Percentiles rank a stretch among this genome's conserved stretches.
These are phyloP conservation scores for Penicillium concentricum DNA, from an alignment of 2,329 filamentous ascomycete species.

Conservation along the genomic window DNA sequence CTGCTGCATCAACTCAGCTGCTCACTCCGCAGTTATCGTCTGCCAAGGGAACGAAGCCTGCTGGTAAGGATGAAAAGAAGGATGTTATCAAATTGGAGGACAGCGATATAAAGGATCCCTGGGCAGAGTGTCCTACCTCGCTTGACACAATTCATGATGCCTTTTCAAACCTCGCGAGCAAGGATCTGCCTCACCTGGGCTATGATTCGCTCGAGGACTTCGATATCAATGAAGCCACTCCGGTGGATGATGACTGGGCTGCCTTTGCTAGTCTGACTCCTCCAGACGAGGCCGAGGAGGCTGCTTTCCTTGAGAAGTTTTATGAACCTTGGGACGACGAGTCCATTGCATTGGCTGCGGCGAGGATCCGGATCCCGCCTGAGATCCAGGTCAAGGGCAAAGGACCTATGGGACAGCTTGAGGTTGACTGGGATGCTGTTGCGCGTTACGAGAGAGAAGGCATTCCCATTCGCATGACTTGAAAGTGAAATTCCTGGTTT, in stretches of 20 bases:
- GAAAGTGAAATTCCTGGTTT: constrained; percentile 5
- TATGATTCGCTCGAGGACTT: constrained; percentile 40
- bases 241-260: constrained; percentile 12
- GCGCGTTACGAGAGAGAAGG: constrained; percentile 31
- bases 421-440: constrained; percentile 43
- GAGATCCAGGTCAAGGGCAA: constrained; percentile 9
- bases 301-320: constrained; percentile 8
- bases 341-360: constrained; percentile 9
- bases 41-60: constrained; percentile 27
- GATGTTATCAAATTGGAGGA: constrained; percentile 8
- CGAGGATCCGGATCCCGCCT: constrained; percentile 15
- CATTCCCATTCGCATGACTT: constrained; percentile 31
- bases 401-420: constrained; percentile 28
- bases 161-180: constrained; percentile 35
- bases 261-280: constrained; percentile 38
- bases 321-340: constrained; percentile 18
- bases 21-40: constrained; percentile 29
- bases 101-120: constrained; percentile 30
- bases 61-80: constrained; percentile 19
- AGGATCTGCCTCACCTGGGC: constrained; percentile 29
- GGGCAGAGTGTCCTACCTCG: constrained; percentile 39
- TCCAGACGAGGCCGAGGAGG: constrained; percentile 23
- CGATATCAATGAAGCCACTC: constrained; percentile 30
- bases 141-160: constrained; percentile 39
- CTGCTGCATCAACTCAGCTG: constrained; percentile 33